Evolutionary conservation across 2,329 filamentous ascomycete genomes (phyloP).

Genomic region (Botrytis tulipae): DNA sequence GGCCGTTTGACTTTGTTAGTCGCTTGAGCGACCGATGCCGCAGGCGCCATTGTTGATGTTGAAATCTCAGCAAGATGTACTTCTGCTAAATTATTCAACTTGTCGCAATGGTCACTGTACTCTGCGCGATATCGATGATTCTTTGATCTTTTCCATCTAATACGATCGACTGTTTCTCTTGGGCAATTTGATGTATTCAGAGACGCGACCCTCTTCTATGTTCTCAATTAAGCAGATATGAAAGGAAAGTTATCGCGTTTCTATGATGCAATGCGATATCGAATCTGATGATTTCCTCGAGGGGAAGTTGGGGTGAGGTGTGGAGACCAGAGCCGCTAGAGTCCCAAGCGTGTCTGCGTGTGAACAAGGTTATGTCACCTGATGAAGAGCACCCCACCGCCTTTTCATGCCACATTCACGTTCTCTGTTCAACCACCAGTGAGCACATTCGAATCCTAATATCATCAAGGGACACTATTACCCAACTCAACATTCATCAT

Average conservation of each 20-base stretch:
- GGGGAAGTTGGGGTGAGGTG: slow-evolving; percentile 14
- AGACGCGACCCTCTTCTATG: not conserved
- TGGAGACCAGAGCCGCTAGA: slow-evolving; percentile 8
- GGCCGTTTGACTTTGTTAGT: slow-evolving; percentile 65
- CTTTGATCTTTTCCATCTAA: slow-evolving; percentile 10
- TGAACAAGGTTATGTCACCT: not conserved
- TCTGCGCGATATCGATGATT: slow-evolving; percentile 12
- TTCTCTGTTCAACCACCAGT: not conserved
- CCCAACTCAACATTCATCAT: not conserved
- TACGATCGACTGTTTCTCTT: not conserved
- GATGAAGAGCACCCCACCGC: not conserved
- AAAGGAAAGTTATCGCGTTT: not conserved
- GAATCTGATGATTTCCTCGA: slow-evolving; percentile 9
- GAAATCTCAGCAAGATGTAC: not conserved
- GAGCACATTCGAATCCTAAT: not conserved
- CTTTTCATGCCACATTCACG: not conserved
- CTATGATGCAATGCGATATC: slow-evolving; percentile 13
- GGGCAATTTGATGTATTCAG: not conserved
- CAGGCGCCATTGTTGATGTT: slow-evolving; percentile 34
- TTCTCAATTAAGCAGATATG: not conserved
- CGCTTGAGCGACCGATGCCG: slow-evolving; percentile 33
- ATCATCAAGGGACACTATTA: not conserved
- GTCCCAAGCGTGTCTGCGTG: not conserved
- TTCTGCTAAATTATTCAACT: not conserved
- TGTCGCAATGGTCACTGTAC: slow-evolving; percentile 11